Conservation (phyloP, 148 eudicot genomes). For the Camellia japonica region DNA sequence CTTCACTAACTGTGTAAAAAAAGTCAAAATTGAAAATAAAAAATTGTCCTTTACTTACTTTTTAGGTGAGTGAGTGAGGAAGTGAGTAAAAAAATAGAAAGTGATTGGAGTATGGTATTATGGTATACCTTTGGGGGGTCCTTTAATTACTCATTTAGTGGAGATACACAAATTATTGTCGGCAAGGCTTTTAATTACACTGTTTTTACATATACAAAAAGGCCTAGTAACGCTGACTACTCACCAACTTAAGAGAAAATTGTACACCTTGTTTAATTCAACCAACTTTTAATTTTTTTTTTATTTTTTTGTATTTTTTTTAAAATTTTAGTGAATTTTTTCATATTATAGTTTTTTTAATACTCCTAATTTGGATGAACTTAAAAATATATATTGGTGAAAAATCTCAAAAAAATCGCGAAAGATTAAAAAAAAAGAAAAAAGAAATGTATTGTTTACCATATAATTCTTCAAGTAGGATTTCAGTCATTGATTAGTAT, state of each 20-base stretch:
- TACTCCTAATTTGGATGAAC: too few species aligned
- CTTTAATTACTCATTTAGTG: conserved; percentile 25
- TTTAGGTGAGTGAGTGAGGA: background rate
- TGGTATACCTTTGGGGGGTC: conserved; percentile 17
- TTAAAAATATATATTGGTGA: too few species aligned
- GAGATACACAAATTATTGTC: conserved; percentile 45
- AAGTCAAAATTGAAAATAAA: background rate
- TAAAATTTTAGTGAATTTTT: too few species aligned
- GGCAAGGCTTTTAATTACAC: conserved; percentile 30
- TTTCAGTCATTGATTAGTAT: background rate
- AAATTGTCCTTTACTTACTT: background rate
- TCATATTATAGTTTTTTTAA: too few species aligned
- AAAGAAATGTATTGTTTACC: too few species aligned
- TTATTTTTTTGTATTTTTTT: too few species aligned
- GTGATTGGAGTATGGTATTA: conserved; percentile 7
- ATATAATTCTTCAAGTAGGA: too few species aligned
- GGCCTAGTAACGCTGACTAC: conserved; percentile 28
- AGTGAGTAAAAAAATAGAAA: conserved; percentile 11
- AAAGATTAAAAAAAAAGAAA: too few species aligned
- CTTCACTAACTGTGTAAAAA: background rate
- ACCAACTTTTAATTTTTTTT: too few species aligned
- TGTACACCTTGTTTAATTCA: too few species aligned
- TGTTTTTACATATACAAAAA: conserved; percentile 22
- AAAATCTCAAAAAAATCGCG: too few species aligned
- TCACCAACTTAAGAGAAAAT: conserved; percentile 4